These are phyloP conservation scores for Drechslerella coelobrocha DNA, from an alignment of 2,329 filamentous ascomycete genomes.

Conservation along the genomic window DNA sequence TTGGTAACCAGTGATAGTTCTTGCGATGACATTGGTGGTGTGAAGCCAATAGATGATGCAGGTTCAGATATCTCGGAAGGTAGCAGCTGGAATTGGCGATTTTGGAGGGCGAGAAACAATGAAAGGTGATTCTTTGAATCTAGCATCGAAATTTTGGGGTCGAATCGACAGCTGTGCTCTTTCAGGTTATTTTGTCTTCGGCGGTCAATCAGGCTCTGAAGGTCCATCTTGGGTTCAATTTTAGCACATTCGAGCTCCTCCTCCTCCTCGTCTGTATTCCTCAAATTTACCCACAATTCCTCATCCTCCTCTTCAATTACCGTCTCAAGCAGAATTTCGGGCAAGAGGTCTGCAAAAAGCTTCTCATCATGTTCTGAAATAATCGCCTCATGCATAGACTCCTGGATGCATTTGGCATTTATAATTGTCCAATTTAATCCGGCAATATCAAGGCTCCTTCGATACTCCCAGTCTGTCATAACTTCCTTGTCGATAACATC, in stretches of 20 bases:
- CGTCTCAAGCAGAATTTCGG: conserved; percentile 5
- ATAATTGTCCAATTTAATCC: conserved; percentile 41
- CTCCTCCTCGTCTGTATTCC: not conserved
- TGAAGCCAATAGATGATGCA: not conserved
- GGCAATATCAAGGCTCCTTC: conserved; percentile 46
- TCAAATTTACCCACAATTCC: conserved; percentile 5
- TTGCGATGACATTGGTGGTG: not conserved
- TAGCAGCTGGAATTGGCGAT: not conserved
- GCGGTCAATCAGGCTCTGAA: conserved; percentile 33
- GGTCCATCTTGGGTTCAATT: conserved; percentile 43
- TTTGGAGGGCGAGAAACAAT: conserved; percentile 33
- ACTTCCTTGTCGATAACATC: conserved; percentile 13
- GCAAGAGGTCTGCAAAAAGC: conserved; percentile 3
- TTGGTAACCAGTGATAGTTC: not conserved
- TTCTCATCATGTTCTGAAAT: conserved; percentile 13
- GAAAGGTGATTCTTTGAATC: conserved; percentile 22
- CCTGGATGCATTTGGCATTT: not conserved
- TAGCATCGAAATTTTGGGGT: not conserved
- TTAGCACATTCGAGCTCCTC: conserved; percentile 33
- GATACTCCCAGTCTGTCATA: conserved; percentile 35
- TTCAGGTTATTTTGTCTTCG: not conserved
- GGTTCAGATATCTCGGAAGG: not conserved
- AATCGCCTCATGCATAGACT: conserved; percentile 3
- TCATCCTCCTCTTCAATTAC: conserved; percentile 29
- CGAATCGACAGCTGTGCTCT: not conserved